Percentiles rank a stretch among this genome's conserved stretches.
Evolutionary conservation across 129 eudicot genomes (phyloP).

Genomic region (Lactuca saligna): DNA sequence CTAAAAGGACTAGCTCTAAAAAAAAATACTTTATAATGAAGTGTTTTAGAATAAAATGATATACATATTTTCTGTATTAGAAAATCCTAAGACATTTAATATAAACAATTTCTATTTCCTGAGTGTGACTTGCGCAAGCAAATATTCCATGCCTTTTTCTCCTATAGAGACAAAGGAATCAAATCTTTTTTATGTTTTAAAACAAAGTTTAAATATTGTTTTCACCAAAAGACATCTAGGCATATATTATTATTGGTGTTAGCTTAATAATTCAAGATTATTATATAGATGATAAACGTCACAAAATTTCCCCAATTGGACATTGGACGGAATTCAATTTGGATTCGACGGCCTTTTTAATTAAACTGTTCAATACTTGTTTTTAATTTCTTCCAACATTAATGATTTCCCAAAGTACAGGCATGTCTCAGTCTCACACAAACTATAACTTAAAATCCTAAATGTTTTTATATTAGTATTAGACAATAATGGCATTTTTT

Average conservation of each 20-base stretch:
- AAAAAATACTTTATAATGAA: too few species aligned
- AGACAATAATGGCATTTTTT: not conserved
- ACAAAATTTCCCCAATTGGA: slow-evolving; percentile 7
- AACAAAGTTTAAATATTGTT: not conserved
- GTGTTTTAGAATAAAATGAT: too few species aligned
- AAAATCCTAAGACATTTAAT: not conserved
- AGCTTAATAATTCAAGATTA: slow-evolving; percentile 21
- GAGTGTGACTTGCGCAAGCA: slow-evolving; percentile 26
- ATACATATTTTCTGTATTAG: too few species aligned
- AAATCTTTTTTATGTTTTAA: slow-evolving; percentile 1
- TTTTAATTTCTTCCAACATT: not conserved
- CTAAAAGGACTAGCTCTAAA: too few species aligned
- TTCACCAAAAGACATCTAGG: slow-evolving; percentile 4
- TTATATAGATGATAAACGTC: slow-evolving; percentile 8
- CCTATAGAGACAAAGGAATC: slow-evolving; percentile 23
- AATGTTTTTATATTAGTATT: not conserved
- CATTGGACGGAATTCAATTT: slow-evolving; percentile 1
- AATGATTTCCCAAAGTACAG: slow-evolving; percentile 14
- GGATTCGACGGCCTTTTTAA: slow-evolving; percentile 11
- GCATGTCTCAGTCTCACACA: slow-evolving; percentile 7
- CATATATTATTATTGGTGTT: slow-evolving; percentile 9
- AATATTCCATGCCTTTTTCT: slow-evolving; percentile 28
- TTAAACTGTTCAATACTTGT: not conserved
- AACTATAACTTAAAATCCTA: not conserved
- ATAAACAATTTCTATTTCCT: slow-evolving; percentile 6